Evolutionary conservation across 2,329 filamentous ascomycete species (phyloP).

Genomic region (Hypoxylon sp.): DNA sequence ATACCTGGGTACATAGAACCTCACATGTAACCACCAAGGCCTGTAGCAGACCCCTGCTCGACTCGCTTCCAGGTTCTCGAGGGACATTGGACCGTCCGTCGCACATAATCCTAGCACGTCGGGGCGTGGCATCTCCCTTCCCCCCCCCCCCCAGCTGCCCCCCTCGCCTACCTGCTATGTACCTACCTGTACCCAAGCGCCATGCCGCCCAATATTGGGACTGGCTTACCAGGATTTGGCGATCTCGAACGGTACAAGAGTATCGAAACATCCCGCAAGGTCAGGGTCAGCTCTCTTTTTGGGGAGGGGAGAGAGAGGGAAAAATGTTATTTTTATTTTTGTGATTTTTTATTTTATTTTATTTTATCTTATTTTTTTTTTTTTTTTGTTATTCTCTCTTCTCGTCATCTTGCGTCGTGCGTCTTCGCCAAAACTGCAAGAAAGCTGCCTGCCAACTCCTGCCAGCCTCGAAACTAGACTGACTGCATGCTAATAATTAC

Average conservation of each 20-base stretch:
- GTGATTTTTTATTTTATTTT: too few relatives aligned
- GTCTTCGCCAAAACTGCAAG: conserved; percentile 8
- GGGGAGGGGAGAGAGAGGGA: too few relatives aligned
- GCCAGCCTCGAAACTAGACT: conserved; percentile 3
- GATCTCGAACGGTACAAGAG: conserved; percentile 44
- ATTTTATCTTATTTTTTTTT: too few relatives aligned
- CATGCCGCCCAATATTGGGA: conserved; percentile 44
- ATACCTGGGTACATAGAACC: too few relatives aligned
- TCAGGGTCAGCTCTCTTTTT: conserved; percentile 27
- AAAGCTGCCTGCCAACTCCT: too few relatives aligned
- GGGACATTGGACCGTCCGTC: conserved; percentile 12
- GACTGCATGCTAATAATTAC: conserved; percentile 21
- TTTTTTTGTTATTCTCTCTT: conserved; percentile 4
- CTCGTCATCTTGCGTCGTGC: background rate
- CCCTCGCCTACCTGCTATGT: too few relatives aligned
- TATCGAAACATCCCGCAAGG: conserved; percentile 43
- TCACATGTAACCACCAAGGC: too few relatives aligned
- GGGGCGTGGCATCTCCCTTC: conserved; percentile 13
- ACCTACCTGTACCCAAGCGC: conserved; percentile 40
- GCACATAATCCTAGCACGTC: conserved; percentile 25
- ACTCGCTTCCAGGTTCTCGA: conserved; percentile 33
- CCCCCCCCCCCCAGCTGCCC: too few relatives aligned
- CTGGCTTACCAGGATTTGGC: conserved; percentile 41
- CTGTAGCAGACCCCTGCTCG: conserved; percentile 23
- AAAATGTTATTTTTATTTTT: too few relatives aligned